Base-by-base conservation (phyloP, 2,329 filamentous ascomycete species). In the Fragosphaeria purpurea region DNA sequence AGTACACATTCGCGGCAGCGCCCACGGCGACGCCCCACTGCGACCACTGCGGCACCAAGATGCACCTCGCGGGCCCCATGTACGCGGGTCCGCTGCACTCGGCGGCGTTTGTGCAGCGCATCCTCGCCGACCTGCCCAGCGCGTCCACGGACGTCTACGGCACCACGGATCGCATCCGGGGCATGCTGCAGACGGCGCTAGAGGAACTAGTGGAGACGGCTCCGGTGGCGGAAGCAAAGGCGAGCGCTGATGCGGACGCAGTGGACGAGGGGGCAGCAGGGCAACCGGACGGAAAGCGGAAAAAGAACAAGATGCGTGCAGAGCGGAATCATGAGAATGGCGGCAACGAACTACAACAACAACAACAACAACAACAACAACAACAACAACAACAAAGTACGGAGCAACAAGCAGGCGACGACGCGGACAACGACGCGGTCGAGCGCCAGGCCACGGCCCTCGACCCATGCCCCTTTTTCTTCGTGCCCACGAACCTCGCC, bases 21-120 rank as follows among this genome's bases (percentile, higher is more conserved):
- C 88, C 90, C 1, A 76, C 79, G 1, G 71, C 79, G 4, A 76
- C 81, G 51, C 73, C 76, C 12, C 69, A 74, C 40, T 98, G 93
- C 65, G 76, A 82, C 53, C 88, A 97, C 64, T 98, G 93, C 63
- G 86, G 85, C 7, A 82, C 78, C 62, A 91, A 85, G 63, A 94
- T 85, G 68, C 93, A 97, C 65, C 66, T 97, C 11, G 85, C 82
- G 5, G 93, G 93, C 2, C 93, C 93, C 1, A 97, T 98, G 91
- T 98, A 90, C 70, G 90, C 80, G 37, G 93, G 93, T 1, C 86
- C 85, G 22, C 71, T 98, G 7, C 93, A 98, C 67, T 89, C 89
- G 43, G 76, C 81, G 6, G 79, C 82, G 2, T 98, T 96, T 62
- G 81, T 98, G 54, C 78, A 86, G 61, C 79, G 79, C 50, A 82